These are phyloP conservation scores for Aspergillus candidus DNA, from an alignment of 2,329 filamentous ascomycete genomes.

Conservation along the genomic window DNA sequence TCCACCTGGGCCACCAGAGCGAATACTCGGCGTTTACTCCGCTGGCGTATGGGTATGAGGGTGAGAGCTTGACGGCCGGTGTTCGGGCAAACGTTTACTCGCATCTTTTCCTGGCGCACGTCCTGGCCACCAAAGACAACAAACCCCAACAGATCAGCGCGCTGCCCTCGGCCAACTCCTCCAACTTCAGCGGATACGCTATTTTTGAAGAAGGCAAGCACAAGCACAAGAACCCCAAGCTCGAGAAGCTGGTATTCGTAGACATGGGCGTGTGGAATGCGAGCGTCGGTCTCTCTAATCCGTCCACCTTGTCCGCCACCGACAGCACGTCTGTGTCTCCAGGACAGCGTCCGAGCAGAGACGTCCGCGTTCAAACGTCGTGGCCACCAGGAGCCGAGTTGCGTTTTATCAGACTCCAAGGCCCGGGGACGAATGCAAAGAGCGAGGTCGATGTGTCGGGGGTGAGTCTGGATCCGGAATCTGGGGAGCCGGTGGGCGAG, in stretches of 20 bases:
- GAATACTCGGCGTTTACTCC: constrained; percentile 7
- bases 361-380: background rate
- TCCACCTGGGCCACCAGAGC: constrained; percentile 11
- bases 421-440: constrained; percentile 7
- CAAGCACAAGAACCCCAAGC: background rate
- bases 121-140: background rate
- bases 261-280: constrained; percentile 7
- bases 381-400: constrained; percentile 1
- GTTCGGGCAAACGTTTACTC: constrained; percentile 5
- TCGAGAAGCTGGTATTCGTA: constrained; percentile 5
- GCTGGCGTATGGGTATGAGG: constrained; percentile 4
- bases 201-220: background rate
- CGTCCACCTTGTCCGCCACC: constrained; percentile 2
- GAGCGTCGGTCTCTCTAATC: background rate
- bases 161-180: constrained; percentile 1
- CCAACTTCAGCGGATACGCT: constrained; percentile 5
- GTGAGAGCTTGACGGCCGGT: constrained; percentile 1
- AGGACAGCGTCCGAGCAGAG: background rate
- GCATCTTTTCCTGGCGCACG: constrained; percentile 6
- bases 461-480: background rate
- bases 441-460: constrained; percentile 5
- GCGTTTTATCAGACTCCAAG: constrained; percentile 1
- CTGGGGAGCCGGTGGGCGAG: background rate
- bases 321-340: constrained; percentile 1
- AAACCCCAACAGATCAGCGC: background rate